Evolutionary conservation across 176 grass and related monocot genomes (phyloP).

Genomic region (Guadua angustifolia): DNA sequence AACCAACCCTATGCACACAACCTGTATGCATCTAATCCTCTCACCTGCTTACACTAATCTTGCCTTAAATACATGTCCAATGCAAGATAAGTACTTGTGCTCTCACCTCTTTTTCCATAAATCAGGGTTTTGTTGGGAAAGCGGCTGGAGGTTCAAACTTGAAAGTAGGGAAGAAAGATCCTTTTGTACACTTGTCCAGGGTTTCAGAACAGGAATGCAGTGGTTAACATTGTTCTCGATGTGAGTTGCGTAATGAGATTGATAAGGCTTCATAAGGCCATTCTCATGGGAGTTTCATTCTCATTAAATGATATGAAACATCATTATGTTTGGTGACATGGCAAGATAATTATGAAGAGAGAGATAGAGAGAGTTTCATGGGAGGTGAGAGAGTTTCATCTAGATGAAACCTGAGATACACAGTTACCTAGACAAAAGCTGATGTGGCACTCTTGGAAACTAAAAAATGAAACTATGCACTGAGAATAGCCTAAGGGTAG

Average conservation of each 20-base stretch:
- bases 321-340: too few species aligned
- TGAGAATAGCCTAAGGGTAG: too few species aligned
- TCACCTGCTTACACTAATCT: slow-evolving; percentile 14
- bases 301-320: too few species aligned
- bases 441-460: too few species aligned
- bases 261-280: background rate
- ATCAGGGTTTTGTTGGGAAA: background rate
- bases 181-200: background rate
- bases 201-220: background rate
- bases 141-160: slow-evolving; percentile 9
- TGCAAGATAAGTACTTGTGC: slow-evolving; percentile 13
- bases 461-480: too few species aligned
- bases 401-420: too few species aligned
- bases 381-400: too few species aligned
- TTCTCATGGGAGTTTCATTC: too few species aligned
- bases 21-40: background rate
- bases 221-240: background rate
- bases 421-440: too few species aligned
- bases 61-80: slow-evolving; percentile 14
- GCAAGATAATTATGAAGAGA: too few species aligned
- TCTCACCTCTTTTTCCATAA: slow-evolving; percentile 5
- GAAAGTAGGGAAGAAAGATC: background rate
- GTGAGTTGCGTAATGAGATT: background rate
- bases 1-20: background rate
- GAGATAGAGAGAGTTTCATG: too few species aligned